Percentiles rank a stretch among this genome's conserved stretches.
Conservation (phyloP, 305 asterid species). For the Nicotiana rustica region DNA sequence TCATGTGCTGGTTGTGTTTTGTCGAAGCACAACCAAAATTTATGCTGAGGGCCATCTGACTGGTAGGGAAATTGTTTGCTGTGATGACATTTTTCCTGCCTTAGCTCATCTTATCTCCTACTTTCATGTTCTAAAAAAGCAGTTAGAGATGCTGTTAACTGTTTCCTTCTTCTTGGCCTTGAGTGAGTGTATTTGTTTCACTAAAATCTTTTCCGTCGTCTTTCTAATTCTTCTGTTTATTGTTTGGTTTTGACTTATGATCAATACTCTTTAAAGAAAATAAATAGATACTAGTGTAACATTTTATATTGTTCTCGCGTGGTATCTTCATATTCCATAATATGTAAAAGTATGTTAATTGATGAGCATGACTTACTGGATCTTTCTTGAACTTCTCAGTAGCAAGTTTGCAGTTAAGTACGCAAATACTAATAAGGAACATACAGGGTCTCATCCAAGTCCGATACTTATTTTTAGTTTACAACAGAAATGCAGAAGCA, state of each 20-base stretch:
- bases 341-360: not conserved
- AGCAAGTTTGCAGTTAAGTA: conserved; percentile 4
- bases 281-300: not conserved
- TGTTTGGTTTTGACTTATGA: not conserved
- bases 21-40: not conserved
- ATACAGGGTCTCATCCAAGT: not conserved
- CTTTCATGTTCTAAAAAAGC: not conserved
- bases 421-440: not conserved
- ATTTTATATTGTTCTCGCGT: conserved; percentile 17
- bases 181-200: not conserved
- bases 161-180: not conserved
- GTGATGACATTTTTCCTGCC: conserved; percentile 13
- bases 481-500: not conserved
- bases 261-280: not conserved
- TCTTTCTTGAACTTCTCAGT: not conserved
- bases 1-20: conserved; percentile 2
- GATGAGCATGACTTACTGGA: conserved; percentile 21
- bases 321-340: not conserved
- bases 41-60: conserved; percentile 22
- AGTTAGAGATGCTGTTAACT: not conserved
- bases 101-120: not conserved
- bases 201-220: not conserved
- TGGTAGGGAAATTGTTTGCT: not conserved
- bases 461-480: not conserved
- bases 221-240: conserved; percentile 13